Evolutionary conservation across 805 yeast species (phyloP).

Genomic region (Wickerhamomyces queroliae): DNA sequence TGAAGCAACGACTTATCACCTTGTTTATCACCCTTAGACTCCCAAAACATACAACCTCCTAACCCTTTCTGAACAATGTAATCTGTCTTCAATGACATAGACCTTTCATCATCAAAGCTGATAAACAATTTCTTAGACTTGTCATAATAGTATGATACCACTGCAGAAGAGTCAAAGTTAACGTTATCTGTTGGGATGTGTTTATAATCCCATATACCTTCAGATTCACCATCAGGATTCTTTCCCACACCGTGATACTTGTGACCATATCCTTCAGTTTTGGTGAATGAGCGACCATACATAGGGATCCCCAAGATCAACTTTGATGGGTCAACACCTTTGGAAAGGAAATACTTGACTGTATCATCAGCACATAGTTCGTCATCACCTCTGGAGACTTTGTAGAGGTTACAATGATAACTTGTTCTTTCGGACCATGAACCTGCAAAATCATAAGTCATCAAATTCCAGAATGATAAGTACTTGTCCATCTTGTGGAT

Average conservation of each 20-base stretch:
- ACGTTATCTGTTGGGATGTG: conserved; percentile 47
- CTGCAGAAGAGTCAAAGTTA: conserved; percentile 42
- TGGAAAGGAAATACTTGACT: conserved; percentile 34
- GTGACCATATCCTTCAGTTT: conserved; percentile 36
- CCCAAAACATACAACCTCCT: conserved; percentile 97
- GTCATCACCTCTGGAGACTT: conserved; percentile 26
- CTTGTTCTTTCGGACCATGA: conserved; percentile 59
- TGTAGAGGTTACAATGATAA: conserved; percentile 66
- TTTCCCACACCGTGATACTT: conserved; percentile 38
- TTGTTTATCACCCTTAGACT: conserved; percentile 68
- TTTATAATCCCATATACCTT: conserved; percentile 50
- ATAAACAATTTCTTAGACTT: conserved; percentile 33
- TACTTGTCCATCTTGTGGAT: conserved; percentile 50
- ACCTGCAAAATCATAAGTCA: conserved; percentile 90
- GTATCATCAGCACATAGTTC: conserved; percentile 44
- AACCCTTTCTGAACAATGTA: conserved; percentile 43
- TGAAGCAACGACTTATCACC: conserved; percentile 34
- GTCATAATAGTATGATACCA: conserved; percentile 51
- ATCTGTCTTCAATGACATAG: conserved; percentile 51
- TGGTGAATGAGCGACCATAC: conserved; percentile 60
- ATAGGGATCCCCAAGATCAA: conserved; percentile 81
- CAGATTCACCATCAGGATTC: conserved; percentile 36
- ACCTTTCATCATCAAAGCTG: conserved; percentile 59
- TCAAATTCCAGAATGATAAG: conserved; percentile 73
- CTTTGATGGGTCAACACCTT: conserved; percentile 42